phyloP scores from a whole-genome alignment of 495 filamentous ascomycete species.

The Penicillium subrubescens region DNA sequence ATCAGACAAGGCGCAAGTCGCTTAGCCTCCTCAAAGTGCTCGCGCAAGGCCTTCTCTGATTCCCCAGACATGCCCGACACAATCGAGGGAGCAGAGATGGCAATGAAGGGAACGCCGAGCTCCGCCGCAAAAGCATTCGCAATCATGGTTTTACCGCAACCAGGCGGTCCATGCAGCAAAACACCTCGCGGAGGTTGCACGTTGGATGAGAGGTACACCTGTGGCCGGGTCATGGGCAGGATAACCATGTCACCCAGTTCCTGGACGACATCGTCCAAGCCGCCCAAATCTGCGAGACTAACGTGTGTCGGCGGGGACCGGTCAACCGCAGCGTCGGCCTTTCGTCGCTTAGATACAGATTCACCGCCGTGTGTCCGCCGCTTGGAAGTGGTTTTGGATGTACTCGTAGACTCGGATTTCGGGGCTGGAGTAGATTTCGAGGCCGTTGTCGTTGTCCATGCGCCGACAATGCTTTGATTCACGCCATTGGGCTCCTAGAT shows the following conservation, averaged over 20 bases:
- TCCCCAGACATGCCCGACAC: constrained; percentile 96
- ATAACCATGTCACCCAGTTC: constrained; percentile 80
- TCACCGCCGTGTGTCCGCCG: constrained; percentile 66
- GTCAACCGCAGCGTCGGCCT: constrained; percentile 55
- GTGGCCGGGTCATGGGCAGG: constrained; percentile 73
- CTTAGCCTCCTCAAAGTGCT: constrained; percentile 87
- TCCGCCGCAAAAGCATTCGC: constrained; percentile 88
- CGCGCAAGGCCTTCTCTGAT: constrained; percentile 90
- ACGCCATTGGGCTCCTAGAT: constrained; percentile 64
- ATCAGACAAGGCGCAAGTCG: constrained; percentile 86
- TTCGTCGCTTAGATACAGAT: constrained; percentile 66
- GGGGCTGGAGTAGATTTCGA: constrained; percentile 35
- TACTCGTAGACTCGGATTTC: constrained; percentile 36
- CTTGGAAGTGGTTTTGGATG: constrained; percentile 40
- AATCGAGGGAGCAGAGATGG: constrained; percentile 85
- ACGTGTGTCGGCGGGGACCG: constrained; percentile 74
- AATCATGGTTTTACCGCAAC: constrained; percentile 94
- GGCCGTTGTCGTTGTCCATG: constrained; percentile 55
- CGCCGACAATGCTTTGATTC: constrained; percentile 72
- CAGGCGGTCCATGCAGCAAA: constrained; percentile 87
- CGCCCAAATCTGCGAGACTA: constrained; percentile 80
- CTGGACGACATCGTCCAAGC: constrained; percentile 76
- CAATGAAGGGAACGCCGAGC: constrained; percentile 82
- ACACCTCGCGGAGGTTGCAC: constrained; percentile 83
- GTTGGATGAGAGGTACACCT: constrained; percentile 61